A percentile compares a stretch with the other conserved stretches of the same genome.
Conservation (phyloP, 345 rosid genomes). For the Raphanus raphanistrum region DNA sequence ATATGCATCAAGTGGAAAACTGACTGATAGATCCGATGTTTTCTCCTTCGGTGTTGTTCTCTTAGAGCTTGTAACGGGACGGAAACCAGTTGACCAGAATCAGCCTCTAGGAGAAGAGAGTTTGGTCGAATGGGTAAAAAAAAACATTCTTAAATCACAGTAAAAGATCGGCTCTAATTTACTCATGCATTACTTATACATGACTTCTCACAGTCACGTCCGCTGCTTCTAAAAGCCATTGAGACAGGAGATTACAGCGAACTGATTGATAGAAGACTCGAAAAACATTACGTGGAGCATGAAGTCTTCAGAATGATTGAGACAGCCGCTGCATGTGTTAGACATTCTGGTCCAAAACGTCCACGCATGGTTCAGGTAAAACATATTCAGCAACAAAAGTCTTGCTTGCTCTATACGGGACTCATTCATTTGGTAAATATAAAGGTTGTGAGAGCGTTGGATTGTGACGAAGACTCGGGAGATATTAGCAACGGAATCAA, state of each 20-base stretch:
- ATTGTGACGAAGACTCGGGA: constrained; percentile 51
- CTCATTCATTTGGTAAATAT: background rate
- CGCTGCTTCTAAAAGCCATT: constrained; percentile 58
- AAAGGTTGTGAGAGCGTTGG: constrained; percentile 83
- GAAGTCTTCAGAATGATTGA: background rate
- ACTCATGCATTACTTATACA: constrained; percentile 31
- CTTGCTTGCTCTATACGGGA: background rate
- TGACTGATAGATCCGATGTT: constrained; percentile 93
- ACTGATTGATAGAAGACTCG: constrained; percentile 70
- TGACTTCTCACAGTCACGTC: constrained; percentile 73
- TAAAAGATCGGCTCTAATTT: constrained; percentile 38
- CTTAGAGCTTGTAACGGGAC: constrained; percentile 86
- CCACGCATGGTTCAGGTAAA: constrained; percentile 94
- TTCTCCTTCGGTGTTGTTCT: constrained; percentile 95
- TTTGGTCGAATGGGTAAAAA: constrained; percentile 92
- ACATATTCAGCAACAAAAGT: background rate
- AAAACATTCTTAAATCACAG: constrained; percentile 9
- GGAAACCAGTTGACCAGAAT: constrained; percentile 78
- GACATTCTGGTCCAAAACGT: constrained; percentile 83
- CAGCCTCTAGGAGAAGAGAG: constrained; percentile 94
- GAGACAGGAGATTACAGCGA: constrained; percentile 68
- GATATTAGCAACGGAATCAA: constrained; percentile 82
- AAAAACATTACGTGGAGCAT: constrained; percentile 64
- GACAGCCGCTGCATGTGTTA: constrained; percentile 50
- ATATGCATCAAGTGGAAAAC: constrained; percentile 92